phyloP scores from a whole-genome alignment of 441 rosid species.

The Lepidium campestre region DNA sequence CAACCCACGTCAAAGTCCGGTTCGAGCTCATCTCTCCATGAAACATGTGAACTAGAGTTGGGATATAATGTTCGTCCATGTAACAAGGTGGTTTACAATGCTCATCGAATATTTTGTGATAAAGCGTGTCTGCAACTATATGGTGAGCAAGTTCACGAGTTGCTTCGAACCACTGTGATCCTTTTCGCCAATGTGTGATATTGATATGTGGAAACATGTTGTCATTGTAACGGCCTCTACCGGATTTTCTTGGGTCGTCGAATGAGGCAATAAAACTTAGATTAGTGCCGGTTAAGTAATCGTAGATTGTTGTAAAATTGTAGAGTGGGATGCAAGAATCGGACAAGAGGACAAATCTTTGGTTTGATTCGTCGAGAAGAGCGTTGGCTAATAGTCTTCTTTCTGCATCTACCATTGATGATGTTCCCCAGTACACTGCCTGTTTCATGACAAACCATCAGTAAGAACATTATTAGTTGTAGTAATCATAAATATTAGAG shows the following conservation, averaged over 20 bases:
- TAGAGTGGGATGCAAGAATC: conserved; percentile 58
- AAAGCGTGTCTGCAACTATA: conserved; percentile 32
- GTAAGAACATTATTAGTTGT: neutral
- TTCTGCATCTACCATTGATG: conserved; percentile 53
- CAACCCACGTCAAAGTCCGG: conserved; percentile 53
- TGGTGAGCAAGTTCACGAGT: conserved; percentile 37
- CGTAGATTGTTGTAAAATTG: conserved; percentile 37
- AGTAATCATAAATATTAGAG: neutral
- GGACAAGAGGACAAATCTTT: conserved; percentile 53
- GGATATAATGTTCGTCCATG: conserved; percentile 56
- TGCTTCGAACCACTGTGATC: conserved; percentile 56
- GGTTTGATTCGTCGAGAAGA: conserved; percentile 44
- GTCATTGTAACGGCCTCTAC: conserved; percentile 52
- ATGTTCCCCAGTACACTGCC: conserved; percentile 55
- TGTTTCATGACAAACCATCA: conserved; percentile 20
- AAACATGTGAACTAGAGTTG: conserved; percentile 39
- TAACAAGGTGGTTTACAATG: conserved; percentile 45
- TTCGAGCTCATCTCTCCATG: conserved; percentile 34
- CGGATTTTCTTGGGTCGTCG: conserved; percentile 37
- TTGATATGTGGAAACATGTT: conserved; percentile 50
- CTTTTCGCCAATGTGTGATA: conserved; percentile 53
- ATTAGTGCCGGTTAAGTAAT: conserved; percentile 42
- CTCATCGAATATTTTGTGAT: conserved; percentile 33
- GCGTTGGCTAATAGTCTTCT: conserved; percentile 54
- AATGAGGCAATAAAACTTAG: conserved; percentile 39